phyloP scores from a whole-genome alignment of 805 yeast species.

The Kluyveromyces wickerhamii region DNA sequence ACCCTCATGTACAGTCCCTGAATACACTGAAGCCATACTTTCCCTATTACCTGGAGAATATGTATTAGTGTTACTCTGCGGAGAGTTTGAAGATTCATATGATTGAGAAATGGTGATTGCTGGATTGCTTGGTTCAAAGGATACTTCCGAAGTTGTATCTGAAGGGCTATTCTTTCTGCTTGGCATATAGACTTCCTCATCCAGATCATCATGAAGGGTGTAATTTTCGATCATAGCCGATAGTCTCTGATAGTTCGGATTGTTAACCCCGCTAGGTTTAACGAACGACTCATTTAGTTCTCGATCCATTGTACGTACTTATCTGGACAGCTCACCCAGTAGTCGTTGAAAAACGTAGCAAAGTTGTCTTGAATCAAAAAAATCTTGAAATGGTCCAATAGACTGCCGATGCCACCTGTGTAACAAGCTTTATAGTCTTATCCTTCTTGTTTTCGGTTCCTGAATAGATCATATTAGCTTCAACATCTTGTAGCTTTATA shows the following conservation, averaged over 20 bases:
- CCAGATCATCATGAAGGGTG: conserved; percentile 14
- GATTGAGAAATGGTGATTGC: neutral
- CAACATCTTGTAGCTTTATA: too few species aligned
- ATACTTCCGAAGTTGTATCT: neutral
- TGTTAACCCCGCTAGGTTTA: conserved; percentile 10
- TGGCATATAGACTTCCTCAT: conserved; percentile 8
- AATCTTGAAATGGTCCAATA: neutral
- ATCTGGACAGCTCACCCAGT: too few species aligned
- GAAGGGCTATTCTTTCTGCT: conserved; percentile 2
- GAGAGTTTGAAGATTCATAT: neutral
- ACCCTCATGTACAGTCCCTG: conserved; percentile 29
- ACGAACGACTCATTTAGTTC: neutral
- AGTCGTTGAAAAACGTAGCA: neutral
- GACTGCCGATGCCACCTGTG: neutral
- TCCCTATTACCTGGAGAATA: conserved; percentile 11
- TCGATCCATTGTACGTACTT: conserved; percentile 5
- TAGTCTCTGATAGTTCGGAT: conserved; percentile 20
- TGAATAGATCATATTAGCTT: too few species aligned
- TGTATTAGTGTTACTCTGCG: neutral
- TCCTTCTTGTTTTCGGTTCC: neutral
- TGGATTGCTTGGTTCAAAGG: neutral
- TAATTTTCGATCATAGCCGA: conserved; percentile 23
- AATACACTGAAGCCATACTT: conserved; percentile 26
- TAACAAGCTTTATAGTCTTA: neutral
- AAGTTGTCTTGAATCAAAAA: neutral